Evolutionary conservation across 768 basidiomycete genomes (phyloP).

Genomic region (Tricholoma hemisulphureum): DNA sequence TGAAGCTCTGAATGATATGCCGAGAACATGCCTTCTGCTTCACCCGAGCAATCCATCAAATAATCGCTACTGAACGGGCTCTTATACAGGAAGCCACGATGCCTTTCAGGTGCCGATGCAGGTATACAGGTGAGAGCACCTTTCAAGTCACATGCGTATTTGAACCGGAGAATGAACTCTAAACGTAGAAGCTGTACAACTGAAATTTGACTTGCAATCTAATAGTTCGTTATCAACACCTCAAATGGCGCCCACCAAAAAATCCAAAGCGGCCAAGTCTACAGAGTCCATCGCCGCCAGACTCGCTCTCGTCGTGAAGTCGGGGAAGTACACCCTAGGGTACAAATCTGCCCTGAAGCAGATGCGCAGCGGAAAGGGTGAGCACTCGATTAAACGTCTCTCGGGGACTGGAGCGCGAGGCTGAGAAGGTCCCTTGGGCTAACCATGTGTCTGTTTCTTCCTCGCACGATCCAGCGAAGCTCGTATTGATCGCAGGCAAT

Average conservation of each 20-base stretch:
- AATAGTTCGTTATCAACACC: constrained; percentile 6
- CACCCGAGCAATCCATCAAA: too few relatives aligned
- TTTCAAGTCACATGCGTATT: constrained; percentile 5
- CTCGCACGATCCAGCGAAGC: constrained; percentile 76
- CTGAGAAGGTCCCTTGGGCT: constrained; percentile 99
- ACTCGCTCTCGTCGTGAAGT: constrained; percentile 96
- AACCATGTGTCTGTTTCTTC: constrained; percentile 34
- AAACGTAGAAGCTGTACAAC: constrained; percentile 32
- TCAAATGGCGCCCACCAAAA: constrained; percentile 89
- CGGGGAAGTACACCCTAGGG: constrained; percentile 94
- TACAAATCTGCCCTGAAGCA: constrained; percentile 99
- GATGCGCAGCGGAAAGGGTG: constrained; percentile 98
- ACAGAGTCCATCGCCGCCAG: constrained; percentile 91
- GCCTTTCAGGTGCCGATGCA: too few relatives aligned
- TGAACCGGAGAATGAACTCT: constrained; percentile 29
- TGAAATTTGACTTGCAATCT: neutral
- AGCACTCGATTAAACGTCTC: constrained; percentile 48
- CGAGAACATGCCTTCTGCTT: too few relatives aligned
- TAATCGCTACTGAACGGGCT: neutral
- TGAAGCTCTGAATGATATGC: too few relatives aligned
- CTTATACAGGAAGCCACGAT: too few relatives aligned
- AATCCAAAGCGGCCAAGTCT: constrained; percentile 91
- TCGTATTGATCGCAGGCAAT: constrained; percentile 97
- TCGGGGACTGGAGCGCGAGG: constrained; percentile 95
- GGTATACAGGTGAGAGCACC: too few relatives aligned